A percentile compares a stretch with the other conserved stretches of the same genome.
phyloP scores from a whole-genome alignment of 805 yeast genomes.

The Suhomyces xylopsoci region DNA sequence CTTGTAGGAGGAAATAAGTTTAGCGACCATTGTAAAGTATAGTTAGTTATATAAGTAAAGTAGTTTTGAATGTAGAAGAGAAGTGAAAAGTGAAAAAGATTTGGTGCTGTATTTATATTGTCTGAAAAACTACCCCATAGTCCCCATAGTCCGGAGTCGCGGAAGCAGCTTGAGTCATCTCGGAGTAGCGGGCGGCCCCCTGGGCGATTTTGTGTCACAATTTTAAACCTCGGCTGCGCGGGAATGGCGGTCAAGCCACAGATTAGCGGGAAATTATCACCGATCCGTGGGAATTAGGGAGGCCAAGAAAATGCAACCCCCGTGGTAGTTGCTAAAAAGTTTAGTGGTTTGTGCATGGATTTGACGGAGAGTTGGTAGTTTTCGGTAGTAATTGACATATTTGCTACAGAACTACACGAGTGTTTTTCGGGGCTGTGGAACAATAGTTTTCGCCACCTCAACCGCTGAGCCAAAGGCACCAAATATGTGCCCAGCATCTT shows the following conservation, averaged over 20 bases:
- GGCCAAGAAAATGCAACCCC: background rate
- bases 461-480: background rate
- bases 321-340: background rate
- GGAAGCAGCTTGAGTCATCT: conserved; percentile 9
- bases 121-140: background rate
- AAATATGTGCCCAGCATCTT: background rate
- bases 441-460: background rate
- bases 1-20: conserved; percentile 31
- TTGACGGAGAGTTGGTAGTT: background rate
- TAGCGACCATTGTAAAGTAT: conserved; percentile 1
- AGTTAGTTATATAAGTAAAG: background rate
- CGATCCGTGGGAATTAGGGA: background rate
- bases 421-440: background rate
- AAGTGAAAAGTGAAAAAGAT: background rate
- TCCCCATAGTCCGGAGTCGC: background rate
- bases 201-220: background rate
- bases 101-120: background rate
- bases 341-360: background rate
- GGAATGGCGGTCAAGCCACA: background rate
- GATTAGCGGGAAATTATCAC: background rate
- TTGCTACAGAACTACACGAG: background rate
- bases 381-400: background rate
- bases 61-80: background rate
- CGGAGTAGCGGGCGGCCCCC: conserved; percentile 8
- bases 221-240: background rate